Base-by-base conservation (phyloP, 202 grass and related monocot genomes). In the Hordeum pubiflorum region DNA sequence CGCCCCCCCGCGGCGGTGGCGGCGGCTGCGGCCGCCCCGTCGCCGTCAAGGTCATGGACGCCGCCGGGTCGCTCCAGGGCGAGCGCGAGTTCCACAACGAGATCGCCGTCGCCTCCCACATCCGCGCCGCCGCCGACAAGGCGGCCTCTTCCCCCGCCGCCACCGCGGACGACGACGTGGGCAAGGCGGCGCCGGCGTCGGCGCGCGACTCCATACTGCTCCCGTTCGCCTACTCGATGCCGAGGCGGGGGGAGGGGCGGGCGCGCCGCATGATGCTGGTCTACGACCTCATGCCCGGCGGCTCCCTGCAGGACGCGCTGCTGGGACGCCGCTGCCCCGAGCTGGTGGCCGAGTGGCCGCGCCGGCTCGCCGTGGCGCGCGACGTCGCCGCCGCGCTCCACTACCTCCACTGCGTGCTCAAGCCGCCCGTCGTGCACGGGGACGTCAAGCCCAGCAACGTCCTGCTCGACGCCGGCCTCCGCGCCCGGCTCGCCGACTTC, bases 401-500 rank as follows among this genome's bases (percentile, higher is more conserved):
- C 23, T 97, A 91, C 76, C 83, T 97, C 74, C 93, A 97, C 84
- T 75, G 86, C 24, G 78, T 89, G 21, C 89, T 91, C 58, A 68
- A 83, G 21, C 93, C 93, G 13, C 84, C 93, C 5, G 90, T 93
- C 66, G 86, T 93, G 21, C 93, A 97, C 75, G 93, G 93, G 20
- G 93, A 97, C 58, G 88, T 97, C n/a, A 97, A 97, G 36, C 93
- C 93, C 34, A 97, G 93, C 81, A 97, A 97, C 80, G 89, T 97
- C 67, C 82, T 97, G 59, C 81, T 97, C 68, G 93, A 93, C 85
- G 67, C 88, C 9, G 74, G 56, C 64, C 74, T 93, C 75, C 87
- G 79, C 15, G 93, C 93, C 17, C 89, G 89, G 22, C 87, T 97
- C 61, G 90, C 88, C 26, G 93, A 97, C 58, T 97, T 97, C 57